Conservation (phyloP, 345 rosid species). For the Acer campestre region DNA sequence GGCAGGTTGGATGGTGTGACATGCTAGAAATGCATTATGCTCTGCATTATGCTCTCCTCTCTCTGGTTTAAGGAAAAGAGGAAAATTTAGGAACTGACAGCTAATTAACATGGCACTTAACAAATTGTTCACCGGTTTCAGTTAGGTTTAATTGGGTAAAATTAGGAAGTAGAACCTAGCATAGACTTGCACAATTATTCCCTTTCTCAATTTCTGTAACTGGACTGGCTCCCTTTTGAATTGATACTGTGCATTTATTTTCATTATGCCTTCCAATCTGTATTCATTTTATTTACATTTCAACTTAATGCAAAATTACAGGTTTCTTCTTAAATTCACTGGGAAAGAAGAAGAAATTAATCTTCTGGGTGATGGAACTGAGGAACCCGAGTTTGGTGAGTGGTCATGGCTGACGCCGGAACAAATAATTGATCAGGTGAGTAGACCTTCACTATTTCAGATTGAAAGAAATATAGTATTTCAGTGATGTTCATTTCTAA, state of each 20-base stretch:
- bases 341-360: constrained; percentile 88
- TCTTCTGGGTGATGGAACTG: constrained; percentile 84
- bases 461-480: not conserved
- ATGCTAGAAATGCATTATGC: constrained; percentile 4
- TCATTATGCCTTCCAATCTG: not conserved
- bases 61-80: not conserved
- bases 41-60: too few species aligned
- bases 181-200: not conserved
- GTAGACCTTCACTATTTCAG: constrained; percentile 25
- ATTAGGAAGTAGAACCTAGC: not conserved
- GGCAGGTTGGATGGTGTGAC: not conserved
- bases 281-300: not conserved
- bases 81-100: not conserved
- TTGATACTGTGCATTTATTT: not conserved
- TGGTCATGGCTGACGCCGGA: constrained; percentile 87
- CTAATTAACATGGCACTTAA: not conserved
- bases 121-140: not conserved
- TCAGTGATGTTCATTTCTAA: not conserved
- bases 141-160: not conserved
- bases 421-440: constrained; percentile 59
- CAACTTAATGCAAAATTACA: constrained; percentile 21
- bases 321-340: constrained; percentile 85
- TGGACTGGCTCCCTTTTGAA: not conserved
- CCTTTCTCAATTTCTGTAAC: not conserved
- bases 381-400: constrained; percentile 90